Percentiles rank a stretch among this genome's conserved stretches.
Conservation (phyloP, 768 basidiomycete species). For the Guyanaporus albipodus region DNA sequence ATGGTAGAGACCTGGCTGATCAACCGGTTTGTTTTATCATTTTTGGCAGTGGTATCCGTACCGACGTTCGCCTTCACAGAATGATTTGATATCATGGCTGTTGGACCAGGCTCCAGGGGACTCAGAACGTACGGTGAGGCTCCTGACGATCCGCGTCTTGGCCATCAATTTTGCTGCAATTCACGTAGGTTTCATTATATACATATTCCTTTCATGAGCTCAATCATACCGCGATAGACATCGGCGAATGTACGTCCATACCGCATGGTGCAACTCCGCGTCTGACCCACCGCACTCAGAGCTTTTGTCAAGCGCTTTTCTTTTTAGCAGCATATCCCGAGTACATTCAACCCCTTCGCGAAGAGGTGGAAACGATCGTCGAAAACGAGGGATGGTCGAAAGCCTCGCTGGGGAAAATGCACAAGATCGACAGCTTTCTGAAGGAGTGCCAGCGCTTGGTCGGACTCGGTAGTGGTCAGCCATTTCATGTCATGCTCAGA, state of each 20-base stretch:
- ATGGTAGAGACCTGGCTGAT: conserved; percentile 26
- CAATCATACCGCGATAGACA: conserved; percentile 14
- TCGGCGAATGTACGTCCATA: conserved; percentile 13
- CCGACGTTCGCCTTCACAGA: conserved; percentile 19
- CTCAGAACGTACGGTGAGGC: conserved; percentile 10
- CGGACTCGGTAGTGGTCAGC: neutral
- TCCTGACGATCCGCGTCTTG: conserved; percentile 22
- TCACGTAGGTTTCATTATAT: conserved; percentile 15
- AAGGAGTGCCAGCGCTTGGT: conserved; percentile 8
- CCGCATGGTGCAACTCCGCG: too few relatives aligned
- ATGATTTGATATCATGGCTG: conserved; percentile 33
- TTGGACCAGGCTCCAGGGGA: conserved; percentile 26
- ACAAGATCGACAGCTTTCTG: conserved; percentile 40
- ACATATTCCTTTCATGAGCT: neutral
- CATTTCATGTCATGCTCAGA: too few relatives aligned
- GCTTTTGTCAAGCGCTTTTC: conserved; percentile 33
- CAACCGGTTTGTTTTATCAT: conserved; percentile 29
- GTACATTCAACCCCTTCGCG: conserved; percentile 33
- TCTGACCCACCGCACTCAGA: too few relatives aligned
- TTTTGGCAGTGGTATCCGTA: neutral
- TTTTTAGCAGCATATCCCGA: conserved; percentile 36
- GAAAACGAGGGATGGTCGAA: conserved; percentile 29
- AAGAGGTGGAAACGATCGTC: conserved; percentile 35
- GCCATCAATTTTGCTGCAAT: conserved; percentile 17
- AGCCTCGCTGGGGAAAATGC: conserved; percentile 26